Evolutionary conservation across 2,329 filamentous ascomycete species (phyloP).

Genomic region (Teratosphaeria gauchensis): DNA sequence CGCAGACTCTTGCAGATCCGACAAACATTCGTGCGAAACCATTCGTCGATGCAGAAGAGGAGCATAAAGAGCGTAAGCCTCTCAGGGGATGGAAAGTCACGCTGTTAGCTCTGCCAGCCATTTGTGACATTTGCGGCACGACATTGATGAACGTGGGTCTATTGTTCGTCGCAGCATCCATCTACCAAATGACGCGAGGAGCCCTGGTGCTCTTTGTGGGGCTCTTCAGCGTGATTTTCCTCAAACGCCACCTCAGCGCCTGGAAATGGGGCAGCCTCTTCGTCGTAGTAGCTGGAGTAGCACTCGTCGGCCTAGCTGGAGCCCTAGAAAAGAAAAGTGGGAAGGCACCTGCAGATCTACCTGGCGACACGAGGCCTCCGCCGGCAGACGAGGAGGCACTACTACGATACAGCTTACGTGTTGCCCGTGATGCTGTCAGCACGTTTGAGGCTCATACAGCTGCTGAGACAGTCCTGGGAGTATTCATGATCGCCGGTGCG

Average conservation of each 20-base stretch:
- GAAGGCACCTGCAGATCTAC: constrained; percentile 19
- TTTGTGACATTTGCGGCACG: constrained; percentile 89
- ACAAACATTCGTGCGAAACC: constrained; percentile 43
- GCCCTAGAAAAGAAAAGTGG: constrained; percentile 62
- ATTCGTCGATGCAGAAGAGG: constrained; percentile 38
- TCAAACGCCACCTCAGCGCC: constrained; percentile 66
- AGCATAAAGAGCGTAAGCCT: constrained; percentile 38
- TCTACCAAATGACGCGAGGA: constrained; percentile 97
- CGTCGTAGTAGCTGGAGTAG: constrained; percentile 80
- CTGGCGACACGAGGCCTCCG: constrained; percentile 13
- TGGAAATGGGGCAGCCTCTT: constrained; percentile 90
- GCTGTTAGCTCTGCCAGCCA: constrained; percentile 73
- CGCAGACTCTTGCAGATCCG: constrained; percentile 27
- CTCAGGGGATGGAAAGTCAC: constrained; percentile 63
- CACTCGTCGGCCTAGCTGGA: constrained; percentile 79
- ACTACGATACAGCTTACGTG: constrained; percentile 6
- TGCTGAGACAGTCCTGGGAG: constrained; percentile 65
- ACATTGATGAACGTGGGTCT: constrained; percentile 96
- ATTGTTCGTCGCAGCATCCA: constrained; percentile 85
- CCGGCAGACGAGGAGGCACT: constrained; percentile 8
- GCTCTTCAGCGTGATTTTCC: constrained; percentile 84
- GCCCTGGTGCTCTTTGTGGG: constrained; percentile 93
- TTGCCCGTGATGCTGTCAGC: constrained; percentile 27
- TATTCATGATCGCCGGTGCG: constrained; percentile 82
- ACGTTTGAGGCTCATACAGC: constrained; percentile 42